Conservation (phyloP, 2,329 filamentous ascomycete species). For the Hypoxylon sp. region DNA sequence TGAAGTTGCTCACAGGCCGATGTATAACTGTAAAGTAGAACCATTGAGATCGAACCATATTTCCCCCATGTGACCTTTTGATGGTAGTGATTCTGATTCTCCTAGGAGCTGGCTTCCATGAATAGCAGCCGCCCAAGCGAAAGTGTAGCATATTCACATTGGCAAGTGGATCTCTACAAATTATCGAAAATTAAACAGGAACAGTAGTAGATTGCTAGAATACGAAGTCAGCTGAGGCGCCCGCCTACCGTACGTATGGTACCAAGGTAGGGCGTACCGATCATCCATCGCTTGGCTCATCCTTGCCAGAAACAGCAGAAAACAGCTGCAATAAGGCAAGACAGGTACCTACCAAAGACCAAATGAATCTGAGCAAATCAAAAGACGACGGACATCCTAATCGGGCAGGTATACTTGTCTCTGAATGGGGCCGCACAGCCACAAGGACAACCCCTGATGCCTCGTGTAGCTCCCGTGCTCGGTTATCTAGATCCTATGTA, state of each 20-base stretch:
- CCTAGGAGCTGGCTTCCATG: no score
- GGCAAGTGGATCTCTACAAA: not conserved
- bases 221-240: not conserved
- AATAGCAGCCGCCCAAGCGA: not conserved
- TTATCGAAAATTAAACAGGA: not conserved
- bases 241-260: not conserved
- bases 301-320: not conserved
- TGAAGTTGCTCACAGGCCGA: no score
- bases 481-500: not conserved
- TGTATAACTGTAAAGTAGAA: no score
- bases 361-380: slow-evolving; percentile 28
- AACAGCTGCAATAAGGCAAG: not conserved
- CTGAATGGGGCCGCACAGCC: slow-evolving; percentile 11
- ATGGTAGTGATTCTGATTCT: not conserved
- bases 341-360: not conserved
- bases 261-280: not conserved
- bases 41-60: no score
- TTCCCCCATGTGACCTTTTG: no score
- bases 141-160: not conserved
- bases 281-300: not conserved
- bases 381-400: slow-evolving; percentile 31
- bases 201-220: not conserved
- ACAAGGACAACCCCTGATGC: slow-evolving; percentile 5
- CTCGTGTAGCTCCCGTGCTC: not conserved
- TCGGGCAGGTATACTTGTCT: slow-evolving; percentile 23